phyloP scores from a whole-genome alignment of 176 grass and related monocot species.

The Guadua angustifolia region DNA sequence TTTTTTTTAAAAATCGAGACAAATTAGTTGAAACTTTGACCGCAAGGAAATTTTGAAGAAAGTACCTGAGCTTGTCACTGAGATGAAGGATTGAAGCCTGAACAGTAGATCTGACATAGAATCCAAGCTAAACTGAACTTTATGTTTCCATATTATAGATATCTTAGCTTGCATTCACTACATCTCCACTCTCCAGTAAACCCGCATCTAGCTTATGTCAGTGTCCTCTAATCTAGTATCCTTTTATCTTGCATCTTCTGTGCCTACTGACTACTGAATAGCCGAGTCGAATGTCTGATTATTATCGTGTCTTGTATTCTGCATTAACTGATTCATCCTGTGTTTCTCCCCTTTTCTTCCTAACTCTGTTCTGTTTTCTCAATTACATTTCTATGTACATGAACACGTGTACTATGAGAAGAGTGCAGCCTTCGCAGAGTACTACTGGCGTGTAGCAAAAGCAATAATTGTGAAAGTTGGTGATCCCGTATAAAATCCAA shows the following conservation, averaged over 20 bases:
- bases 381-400: slow-evolving; percentile 17
- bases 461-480: neutral
- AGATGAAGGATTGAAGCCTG: neutral
- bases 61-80: neutral
- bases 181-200: neutral
- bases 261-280: neutral
- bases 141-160: neutral
- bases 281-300: neutral
- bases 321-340: neutral
- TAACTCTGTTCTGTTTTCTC: neutral
- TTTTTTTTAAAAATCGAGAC: neutral
- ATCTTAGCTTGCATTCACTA: no score
- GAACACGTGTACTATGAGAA: neutral
- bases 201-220: neutral
- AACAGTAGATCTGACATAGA: neutral
- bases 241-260: neutral
- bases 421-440: neutral
- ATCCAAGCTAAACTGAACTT: neutral
- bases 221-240: neutral
- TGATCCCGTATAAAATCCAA: neutral
- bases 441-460: neutral
- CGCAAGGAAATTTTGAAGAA: neutral
- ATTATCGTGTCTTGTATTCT: neutral
- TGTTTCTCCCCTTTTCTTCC: neutral
- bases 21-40: neutral